Conservation (phyloP, 768 basidiomycete genomes). For the Harrya chromipes region DNA sequence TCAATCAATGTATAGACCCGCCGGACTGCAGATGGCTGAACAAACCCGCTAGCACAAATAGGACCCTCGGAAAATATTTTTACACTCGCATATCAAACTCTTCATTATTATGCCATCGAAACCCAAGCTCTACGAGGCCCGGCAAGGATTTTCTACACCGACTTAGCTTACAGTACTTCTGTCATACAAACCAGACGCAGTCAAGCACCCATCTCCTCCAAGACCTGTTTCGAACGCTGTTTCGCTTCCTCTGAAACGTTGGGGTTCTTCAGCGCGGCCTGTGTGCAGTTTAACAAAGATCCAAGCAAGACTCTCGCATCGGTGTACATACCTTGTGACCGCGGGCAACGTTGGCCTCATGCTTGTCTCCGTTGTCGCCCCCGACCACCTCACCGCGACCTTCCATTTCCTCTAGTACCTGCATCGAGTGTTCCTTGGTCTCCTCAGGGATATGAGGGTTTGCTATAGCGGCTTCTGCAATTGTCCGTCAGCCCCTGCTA, state of each 20-base stretch:
- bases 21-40: no score
- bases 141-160: no score
- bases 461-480: slow-evolving; percentile 22
- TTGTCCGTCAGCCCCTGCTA: not conserved
- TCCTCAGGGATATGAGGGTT: slow-evolving; percentile 26
- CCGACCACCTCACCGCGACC: slow-evolving; percentile 8
- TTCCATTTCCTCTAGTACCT: slow-evolving; percentile 25
- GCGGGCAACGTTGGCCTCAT: slow-evolving; percentile 19
- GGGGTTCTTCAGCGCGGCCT: slow-evolving; percentile 26
- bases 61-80: no score
- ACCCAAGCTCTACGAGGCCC: no score
- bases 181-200: not conserved
- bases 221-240: slow-evolving; percentile 7
- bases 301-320: no score
- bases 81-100: no score
- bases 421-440: slow-evolving; percentile 22
- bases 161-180: slow-evolving; percentile 7
- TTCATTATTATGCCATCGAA: no score
- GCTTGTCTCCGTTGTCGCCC: slow-evolving; percentile 11
- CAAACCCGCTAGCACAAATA: no score
- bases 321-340: slow-evolving; percentile 16
- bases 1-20: no score
- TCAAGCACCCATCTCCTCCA: slow-evolving; percentile 9
- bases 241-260: slow-evolving; percentile 19
- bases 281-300: not conserved